These are phyloP conservation scores for Nemania bipapillata DNA, from an alignment of 2,329 filamentous ascomycete genomes.

Conservation along the genomic window DNA sequence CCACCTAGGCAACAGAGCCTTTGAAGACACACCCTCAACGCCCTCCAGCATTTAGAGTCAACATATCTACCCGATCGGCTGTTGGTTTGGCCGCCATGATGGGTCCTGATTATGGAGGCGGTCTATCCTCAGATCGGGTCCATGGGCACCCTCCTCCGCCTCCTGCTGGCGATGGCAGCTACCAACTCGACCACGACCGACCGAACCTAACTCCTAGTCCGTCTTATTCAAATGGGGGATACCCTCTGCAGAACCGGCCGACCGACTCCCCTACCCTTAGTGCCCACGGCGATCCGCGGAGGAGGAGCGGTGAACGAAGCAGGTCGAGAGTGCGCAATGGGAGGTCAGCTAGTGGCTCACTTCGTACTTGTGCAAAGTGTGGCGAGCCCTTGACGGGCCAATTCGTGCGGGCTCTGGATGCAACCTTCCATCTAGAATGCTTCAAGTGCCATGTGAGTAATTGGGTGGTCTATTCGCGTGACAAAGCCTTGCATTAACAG, in stretches of 20 bases:
- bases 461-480: slow-evolving; percentile 15
- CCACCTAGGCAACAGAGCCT: slow-evolving; percentile 36
- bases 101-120: slow-evolving; percentile 52
- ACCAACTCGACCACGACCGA: slow-evolving; percentile 51
- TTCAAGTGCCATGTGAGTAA: slow-evolving; percentile 90
- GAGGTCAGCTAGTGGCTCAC: slow-evolving; percentile 67
- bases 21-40: slow-evolving; percentile 11
- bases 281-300: slow-evolving; percentile 58
- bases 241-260: slow-evolving; percentile 46
- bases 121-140: slow-evolving; percentile 50
- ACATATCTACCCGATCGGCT: slow-evolving; percentile 29
- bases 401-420: slow-evolving; percentile 92
- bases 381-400: slow-evolving; percentile 88
- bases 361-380: slow-evolving; percentile 85
- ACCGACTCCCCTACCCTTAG: slow-evolving; percentile 55
- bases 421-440: slow-evolving; percentile 96
- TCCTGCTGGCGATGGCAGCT: slow-evolving; percentile 44
- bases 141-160: slow-evolving; percentile 48
- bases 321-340: slow-evolving; percentile 65
- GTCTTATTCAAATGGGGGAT: slow-evolving; percentile 47
- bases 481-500: slow-evolving; percentile 24
- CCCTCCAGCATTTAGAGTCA: slow-evolving; percentile 2
- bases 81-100: slow-evolving; percentile 49
- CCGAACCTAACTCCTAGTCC: slow-evolving; percentile 51
- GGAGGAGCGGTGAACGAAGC: slow-evolving; percentile 68